Conservation (phyloP, 2,329 filamentous ascomycete species). For the Penicillium sp. region DNA sequence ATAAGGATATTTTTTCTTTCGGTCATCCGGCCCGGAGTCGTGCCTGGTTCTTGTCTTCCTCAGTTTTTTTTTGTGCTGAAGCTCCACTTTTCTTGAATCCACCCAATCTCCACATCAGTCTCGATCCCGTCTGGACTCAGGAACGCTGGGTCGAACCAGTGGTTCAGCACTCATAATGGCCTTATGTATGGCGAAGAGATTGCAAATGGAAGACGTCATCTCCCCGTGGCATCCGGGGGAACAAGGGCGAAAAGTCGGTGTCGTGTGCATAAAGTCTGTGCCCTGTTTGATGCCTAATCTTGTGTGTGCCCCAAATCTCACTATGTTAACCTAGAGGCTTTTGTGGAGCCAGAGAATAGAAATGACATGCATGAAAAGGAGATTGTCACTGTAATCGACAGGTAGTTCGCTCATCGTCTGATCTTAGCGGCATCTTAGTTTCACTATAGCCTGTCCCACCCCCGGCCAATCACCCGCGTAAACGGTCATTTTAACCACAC, state of each 20-base stretch:
- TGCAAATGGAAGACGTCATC: conserved; percentile 18
- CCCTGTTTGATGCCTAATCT: neutral
- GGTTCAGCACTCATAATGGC: conserved; percentile 14
- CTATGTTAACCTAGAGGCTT: neutral
- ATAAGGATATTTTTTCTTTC: neutral
- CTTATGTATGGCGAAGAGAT: conserved; percentile 5
- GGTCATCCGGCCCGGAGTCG: conserved; percentile 5
- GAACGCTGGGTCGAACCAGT: conserved; percentile 21
- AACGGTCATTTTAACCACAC: conserved; percentile 9
- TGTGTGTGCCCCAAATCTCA: neutral
- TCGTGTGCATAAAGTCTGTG: conserved; percentile 12
- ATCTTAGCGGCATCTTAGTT: conserved; percentile 19
- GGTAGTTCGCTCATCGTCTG: neutral
- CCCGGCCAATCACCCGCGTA: conserved; percentile 14
- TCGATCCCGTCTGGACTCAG: conserved; percentile 8
- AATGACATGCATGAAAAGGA: conserved; percentile 19
- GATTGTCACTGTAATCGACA: neutral
- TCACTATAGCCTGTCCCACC: conserved; percentile 12
- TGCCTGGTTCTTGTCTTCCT: conserved; percentile 2
- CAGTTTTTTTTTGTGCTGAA: conserved; percentile 3
- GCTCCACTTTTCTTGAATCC: conserved; percentile 13
- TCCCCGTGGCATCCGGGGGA: neutral
- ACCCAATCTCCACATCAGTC: conserved; percentile 3
- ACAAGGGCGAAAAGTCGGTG: conserved; percentile 20
- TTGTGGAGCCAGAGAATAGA: neutral